Percentiles rank a stretch among this genome's conserved stretches.
Conservation (phyloP, 352 stramenopile genomes). For the Pythium plurisporium region DNA sequence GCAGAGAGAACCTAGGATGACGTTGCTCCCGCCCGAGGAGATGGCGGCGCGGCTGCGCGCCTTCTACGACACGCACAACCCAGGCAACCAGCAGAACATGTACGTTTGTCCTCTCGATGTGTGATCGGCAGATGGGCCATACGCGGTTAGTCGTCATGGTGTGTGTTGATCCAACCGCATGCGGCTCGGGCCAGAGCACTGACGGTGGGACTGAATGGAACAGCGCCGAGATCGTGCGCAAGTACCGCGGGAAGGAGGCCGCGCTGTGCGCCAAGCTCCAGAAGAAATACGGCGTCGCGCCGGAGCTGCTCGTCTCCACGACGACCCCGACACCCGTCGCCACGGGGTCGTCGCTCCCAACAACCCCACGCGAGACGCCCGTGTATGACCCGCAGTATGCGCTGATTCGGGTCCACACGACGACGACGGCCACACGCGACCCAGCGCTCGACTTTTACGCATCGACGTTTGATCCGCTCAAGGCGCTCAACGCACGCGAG, state of each 20-base stretch:
- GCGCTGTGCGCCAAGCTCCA: constrained; percentile 62
- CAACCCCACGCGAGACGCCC: neutral
- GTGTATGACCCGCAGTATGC: constrained; percentile 39
- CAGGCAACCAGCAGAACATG: constrained; percentile 76
- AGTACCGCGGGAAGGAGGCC: constrained; percentile 58
- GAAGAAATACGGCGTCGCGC: constrained; percentile 73
- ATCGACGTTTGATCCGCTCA: constrained; percentile 44
- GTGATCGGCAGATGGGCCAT: too few species aligned
- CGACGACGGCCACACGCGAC: constrained; percentile 1
- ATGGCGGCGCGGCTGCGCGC: constrained; percentile 55
- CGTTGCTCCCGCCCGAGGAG: constrained; percentile 1
- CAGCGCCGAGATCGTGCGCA: constrained; percentile 67
- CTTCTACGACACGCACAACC: constrained; percentile 77
- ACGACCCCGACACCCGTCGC: neutral
- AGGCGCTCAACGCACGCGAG: constrained; percentile 28
- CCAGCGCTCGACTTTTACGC: constrained; percentile 50
- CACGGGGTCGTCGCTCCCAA: too few species aligned
- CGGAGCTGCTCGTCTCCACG: constrained; percentile 25
- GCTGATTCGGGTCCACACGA: constrained; percentile 19
- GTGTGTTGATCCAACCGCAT: neutral
- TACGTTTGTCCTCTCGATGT: too few species aligned
- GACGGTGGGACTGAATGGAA: neutral
- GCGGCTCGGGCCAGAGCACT: neutral
- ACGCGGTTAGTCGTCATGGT: too few species aligned
- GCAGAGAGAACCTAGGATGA: too few species aligned